Conservation (phyloP, 1,139 yeast species). For the Sugiyamaella grinbergsii region DNA sequence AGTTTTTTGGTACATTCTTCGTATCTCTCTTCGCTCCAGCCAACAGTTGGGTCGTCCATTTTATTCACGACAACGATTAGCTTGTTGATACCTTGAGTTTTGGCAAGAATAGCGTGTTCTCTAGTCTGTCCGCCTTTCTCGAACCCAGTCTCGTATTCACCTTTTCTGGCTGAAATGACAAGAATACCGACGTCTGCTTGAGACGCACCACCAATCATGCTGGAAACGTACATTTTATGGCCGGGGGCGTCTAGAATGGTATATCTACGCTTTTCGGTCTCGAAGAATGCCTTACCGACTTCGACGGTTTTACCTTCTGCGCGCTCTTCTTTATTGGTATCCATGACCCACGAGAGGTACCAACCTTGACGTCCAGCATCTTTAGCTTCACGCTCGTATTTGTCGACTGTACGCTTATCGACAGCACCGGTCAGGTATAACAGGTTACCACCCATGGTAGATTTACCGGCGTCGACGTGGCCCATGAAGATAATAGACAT, state of each 20-base stretch:
- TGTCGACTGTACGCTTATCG: constrained; percentile 98
- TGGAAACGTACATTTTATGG: constrained; percentile 96
- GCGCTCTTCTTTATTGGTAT: constrained; percentile 98
- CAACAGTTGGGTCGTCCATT: constrained; percentile 98
- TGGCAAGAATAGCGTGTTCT: constrained; percentile 96
- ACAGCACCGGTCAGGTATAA: constrained; percentile 93
- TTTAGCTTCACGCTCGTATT: constrained; percentile 96
- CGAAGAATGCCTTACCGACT: constrained; percentile 96
- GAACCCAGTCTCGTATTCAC: constrained; percentile 98
- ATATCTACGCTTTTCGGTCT: constrained; percentile 96
- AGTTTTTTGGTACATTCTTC: constrained; percentile 91
- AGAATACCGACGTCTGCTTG: constrained; percentile 98
- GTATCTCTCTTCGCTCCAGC: constrained; percentile 94
- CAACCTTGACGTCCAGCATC: constrained; percentile 99
- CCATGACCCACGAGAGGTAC: constrained; percentile 99
- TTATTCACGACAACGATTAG: constrained; percentile 92
- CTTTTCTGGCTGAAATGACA: constrained; percentile 97
- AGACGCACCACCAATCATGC: constrained; percentile 99
- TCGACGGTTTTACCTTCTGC: constrained; percentile 98
- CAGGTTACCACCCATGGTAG: constrained; percentile 98
- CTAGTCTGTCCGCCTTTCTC: constrained; percentile 99
- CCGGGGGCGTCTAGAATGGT: constrained; percentile 99
- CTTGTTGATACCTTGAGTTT: constrained; percentile 96
- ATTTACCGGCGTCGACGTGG: constrained; percentile 99
- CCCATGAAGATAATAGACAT: constrained; percentile 98